Evolutionary conservation across 2,329 filamentous ascomycete genomes (phyloP).

Genomic region (Penicillium sp.): DNA sequence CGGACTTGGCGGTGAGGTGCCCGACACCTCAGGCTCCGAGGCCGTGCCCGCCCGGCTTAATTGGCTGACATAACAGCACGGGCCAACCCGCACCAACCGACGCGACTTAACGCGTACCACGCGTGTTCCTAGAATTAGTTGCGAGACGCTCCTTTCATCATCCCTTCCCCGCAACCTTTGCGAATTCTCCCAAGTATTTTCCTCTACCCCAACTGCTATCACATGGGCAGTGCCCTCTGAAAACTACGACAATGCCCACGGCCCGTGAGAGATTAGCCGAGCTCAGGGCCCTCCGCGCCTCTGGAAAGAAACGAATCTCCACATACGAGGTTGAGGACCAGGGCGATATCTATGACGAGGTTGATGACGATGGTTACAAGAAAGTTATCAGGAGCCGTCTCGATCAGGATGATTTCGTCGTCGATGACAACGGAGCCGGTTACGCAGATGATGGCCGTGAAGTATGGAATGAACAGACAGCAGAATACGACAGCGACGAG

Average conservation of each 20-base stretch:
- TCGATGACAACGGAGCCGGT: constrained; percentile 95
- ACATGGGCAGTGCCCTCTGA: constrained; percentile 18
- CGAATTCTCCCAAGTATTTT: constrained; percentile 1
- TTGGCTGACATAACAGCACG: constrained; percentile 1
- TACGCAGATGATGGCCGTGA: constrained; percentile 94
- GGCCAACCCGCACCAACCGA: not conserved
- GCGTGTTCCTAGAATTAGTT: constrained; percentile 3
- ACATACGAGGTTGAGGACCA: constrained; percentile 83
- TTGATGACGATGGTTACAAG: constrained; percentile 96
- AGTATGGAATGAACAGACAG: constrained; percentile 76
- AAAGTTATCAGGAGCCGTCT: constrained; percentile 85
- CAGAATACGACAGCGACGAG: constrained; percentile 55
- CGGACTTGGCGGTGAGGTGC: too few species aligned
- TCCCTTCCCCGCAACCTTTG: constrained; percentile 23
- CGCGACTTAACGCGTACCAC: constrained; percentile 6
- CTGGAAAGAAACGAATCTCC: constrained; percentile 87
- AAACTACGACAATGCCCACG: constrained; percentile 30
- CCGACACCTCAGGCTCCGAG: not conserved
- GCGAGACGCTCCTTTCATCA: constrained; percentile 16
- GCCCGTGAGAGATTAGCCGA: constrained; percentile 55
- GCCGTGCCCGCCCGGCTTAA: not conserved
- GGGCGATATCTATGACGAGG: constrained; percentile 85
- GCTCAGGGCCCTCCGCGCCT: constrained; percentile 75
- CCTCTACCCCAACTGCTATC: not conserved
- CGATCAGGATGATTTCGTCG: constrained; percentile 94